Evolutionary conservation across 768 basidiomycete genomes (phyloP), one percentile per base, ranked within the genome.

Genomic region (Mycena metata): DNA sequence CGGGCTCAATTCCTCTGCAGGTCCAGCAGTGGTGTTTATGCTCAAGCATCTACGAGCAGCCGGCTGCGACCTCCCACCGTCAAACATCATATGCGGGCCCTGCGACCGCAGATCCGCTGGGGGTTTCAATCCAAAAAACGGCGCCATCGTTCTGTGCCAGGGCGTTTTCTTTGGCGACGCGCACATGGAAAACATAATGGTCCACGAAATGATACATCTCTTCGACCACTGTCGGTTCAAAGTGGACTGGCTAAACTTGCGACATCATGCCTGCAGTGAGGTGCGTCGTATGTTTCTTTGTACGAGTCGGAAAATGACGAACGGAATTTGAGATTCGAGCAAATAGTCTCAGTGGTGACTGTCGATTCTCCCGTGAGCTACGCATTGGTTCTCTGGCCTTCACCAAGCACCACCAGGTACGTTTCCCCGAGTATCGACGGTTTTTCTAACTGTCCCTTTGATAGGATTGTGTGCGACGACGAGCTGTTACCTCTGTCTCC

Each of bases 231-330:
- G 94, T 80, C 90, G 90, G 79, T 99, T 99, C 83, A 94, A 95
- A 69, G 93, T 98, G 1, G 90, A 98, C 78, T 98, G 95, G 96
- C 80, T 79, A 52, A 93, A 99, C 79, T 76, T 99, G 63, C 83
- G 95, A 65, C 96, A 98, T 82, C 96, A 98, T 77, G 98, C 97
- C 3, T 99, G 98, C 78, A 96, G 93, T 75, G 97, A 99, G 89
- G 97, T 97, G 71, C 74, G 90, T 81, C 26, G 57, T n/a, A 49
- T 51, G 59, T 33, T 49, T 21, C 43, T 43, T 17, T 51, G 45
- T 21, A 46, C 33, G 43, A n/a, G 30, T 16, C 51, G 19, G 64
- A 42, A 24, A 51, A 33, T 66, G 41, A 54, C 59, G 43, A 17
- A 23, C 33, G 30, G 23, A 30, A 50, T 39, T 46, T 50, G 76